Conservation (phyloP, 305 asterid genomes). For the Solanum chacoense region DNA sequence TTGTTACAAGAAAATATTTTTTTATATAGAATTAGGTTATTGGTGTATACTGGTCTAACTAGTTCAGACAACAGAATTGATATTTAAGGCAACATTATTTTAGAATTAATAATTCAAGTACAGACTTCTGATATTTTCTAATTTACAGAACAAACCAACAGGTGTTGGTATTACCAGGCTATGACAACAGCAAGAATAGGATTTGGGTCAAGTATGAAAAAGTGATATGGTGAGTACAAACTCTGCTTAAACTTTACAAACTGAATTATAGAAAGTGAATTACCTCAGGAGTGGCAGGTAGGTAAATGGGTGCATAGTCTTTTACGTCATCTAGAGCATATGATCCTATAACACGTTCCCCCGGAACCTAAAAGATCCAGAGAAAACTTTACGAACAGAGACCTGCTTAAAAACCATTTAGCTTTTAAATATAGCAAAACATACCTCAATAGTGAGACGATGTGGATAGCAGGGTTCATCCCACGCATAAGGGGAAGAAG, state of each 20-base stretch:
- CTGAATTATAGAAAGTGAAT: neutral
- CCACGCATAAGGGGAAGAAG: slow-evolving; percentile 88
- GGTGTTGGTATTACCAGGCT: neutral
- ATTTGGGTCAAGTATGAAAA: neutral
- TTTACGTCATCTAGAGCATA: slow-evolving; percentile 71
- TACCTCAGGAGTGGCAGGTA: slow-evolving; percentile 87
- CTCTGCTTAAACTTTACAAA: neutral
- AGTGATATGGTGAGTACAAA: neutral
- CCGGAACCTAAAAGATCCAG: slow-evolving; percentile 54
- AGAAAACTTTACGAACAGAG: neutral
- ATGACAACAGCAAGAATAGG: neutral
- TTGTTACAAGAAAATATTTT: neutral
- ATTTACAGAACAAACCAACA: neutral
- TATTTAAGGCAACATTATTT: neutral
- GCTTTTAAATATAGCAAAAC: slow-evolving; percentile 6
- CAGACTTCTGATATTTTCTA: neutral
- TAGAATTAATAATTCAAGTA: neutral
- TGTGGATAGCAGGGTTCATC: slow-evolving; percentile 96
- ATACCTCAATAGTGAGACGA: slow-evolving; percentile 87
- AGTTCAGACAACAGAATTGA: neutral
- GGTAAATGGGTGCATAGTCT: slow-evolving; percentile 50
- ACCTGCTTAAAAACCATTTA: neutral
- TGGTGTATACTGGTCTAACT: neutral
- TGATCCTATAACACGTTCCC: slow-evolving; percentile 81
- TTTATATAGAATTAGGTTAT: neutral